A percentile compares a stretch with the other conserved stretches of the same genome.
Evolutionary conservation across 2,329 filamentous ascomycete species (phyloP).

Genomic region (Aspergillus calidoustus): DNA sequence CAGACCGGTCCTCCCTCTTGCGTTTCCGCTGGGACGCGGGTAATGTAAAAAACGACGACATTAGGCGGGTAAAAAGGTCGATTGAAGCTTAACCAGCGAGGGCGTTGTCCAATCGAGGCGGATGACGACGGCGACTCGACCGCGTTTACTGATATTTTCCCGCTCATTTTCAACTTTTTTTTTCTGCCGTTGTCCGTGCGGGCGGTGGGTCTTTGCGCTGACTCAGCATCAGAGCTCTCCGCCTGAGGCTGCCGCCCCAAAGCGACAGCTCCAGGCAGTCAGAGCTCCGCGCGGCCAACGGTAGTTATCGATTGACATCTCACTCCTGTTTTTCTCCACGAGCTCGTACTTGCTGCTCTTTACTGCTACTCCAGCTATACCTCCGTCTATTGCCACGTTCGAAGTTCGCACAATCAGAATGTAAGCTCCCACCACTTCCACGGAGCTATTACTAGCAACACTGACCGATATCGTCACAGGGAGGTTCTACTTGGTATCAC

Average conservation of each 20-base stretch:
- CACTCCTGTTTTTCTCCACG: conserved; percentile 25
- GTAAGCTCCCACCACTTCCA: conserved; percentile 26
- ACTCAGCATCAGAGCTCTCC: conserved; percentile 41
- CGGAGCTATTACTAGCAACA: conserved; percentile 15
- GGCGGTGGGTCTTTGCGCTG: conserved; percentile 33
- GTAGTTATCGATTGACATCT: conserved; percentile 30
- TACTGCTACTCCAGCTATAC: conserved; percentile 19
- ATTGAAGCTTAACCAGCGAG: conserved; percentile 8
- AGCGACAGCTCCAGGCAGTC: conserved; percentile 44
- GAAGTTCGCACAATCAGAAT: conserved; percentile 30
- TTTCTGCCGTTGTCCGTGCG: conserved; percentile 42
- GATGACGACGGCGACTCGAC: conserved; percentile 1
- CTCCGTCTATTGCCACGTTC: not conserved
- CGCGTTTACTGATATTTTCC: conserved; percentile 10
- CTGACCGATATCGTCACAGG: conserved; percentile 58
- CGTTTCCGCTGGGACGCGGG: conserved; percentile 88
- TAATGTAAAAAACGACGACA: conserved; percentile 96
- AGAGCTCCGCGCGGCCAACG: conserved; percentile 46
- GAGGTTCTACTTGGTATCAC: conserved; percentile 98
- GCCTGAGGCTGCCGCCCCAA: conserved; percentile 24
- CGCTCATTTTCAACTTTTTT: conserved; percentile 34
- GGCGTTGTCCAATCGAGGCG: conserved; percentile 11
- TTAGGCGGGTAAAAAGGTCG: conserved; percentile 40
- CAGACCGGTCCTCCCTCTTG: conserved; percentile 66
- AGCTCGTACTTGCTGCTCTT: conserved; percentile 25